Evolutionary conservation across 495 filamentous ascomycete species (phyloP).

Genomic region (Aspergillus asperescens): DNA sequence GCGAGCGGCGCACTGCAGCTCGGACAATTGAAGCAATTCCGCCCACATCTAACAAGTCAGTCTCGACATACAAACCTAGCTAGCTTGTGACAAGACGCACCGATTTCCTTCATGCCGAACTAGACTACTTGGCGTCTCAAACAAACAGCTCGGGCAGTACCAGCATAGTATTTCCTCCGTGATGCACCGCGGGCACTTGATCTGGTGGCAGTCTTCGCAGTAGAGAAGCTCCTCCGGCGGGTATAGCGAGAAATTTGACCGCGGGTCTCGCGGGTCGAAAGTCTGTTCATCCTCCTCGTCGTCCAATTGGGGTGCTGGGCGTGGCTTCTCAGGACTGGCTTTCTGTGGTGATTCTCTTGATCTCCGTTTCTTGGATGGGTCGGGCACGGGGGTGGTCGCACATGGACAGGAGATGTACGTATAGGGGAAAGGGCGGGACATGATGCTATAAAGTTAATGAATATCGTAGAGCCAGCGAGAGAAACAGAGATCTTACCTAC

Average conservation of each 20-base stretch:
- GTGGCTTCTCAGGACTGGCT: conserved; percentile 30
- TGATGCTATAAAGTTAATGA: conserved; percentile 26
- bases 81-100: conserved; percentile 44
- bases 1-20: conserved; percentile 75
- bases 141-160: conserved; percentile 94
- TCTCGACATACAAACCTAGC: not conserved
- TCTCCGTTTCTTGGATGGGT: conserved; percentile 34
- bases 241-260: conserved; percentile 84
- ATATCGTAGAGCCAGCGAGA: not conserved
- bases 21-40: conserved; percentile 94
- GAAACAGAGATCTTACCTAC: not conserved
- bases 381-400: conserved; percentile 52
- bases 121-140: conserved; percentile 86
- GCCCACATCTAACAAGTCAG: conserved; percentile 61
- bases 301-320: conserved; percentile 31
- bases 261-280: conserved; percentile 78
- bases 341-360: conserved; percentile 40
- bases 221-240: conserved; percentile 91
- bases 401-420: conserved; percentile 92
- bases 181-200: conserved; percentile 87
- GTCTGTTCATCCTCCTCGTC: conserved; percentile 69
- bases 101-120: conserved; percentile 89
- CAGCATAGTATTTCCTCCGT: conserved; percentile 88
- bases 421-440: conserved; percentile 79
- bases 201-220: conserved; percentile 94